Evolutionary conservation across 1,139 yeast genomes (phyloP), one percentile per base, ranked within the genome.

Genomic region (Pichia sp.): DNA sequence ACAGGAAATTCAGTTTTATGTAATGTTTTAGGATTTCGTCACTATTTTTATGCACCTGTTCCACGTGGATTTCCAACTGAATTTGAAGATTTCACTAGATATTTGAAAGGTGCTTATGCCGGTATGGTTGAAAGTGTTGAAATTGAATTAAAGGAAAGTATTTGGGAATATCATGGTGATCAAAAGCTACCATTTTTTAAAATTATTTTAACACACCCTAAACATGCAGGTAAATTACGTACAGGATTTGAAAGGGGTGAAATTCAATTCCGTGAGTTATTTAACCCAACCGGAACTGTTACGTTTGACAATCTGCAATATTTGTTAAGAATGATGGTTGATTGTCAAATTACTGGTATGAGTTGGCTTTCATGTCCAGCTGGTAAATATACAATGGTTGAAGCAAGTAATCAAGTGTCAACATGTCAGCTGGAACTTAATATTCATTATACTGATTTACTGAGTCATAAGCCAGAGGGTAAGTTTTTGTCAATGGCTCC

Each of bases 401-500:
- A 67, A 0, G 56, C 61, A 1, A 52, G 57, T 1, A 51, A 61
- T 20, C 69, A 67, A 51, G 72, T 80, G 4, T 86, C 97, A 0
- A 76, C 83, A 0, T 87, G 96, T 63, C 99, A 94, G 62, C 64
- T 89, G 34, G 98, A 92, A 66, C 80, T 92, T 40, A 63, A 71
- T 3, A 76, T 92, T 16, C 71, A 82, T 57, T 89, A 80, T 59
- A 67, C 66, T 34, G 82, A 87, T 54, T 65, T 94, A 48, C 63
- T 86, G 2, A 73, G 96, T 1, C 97, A 87, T 61, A 75, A 87
- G 3, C 75, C 97, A 0, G 97, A 92, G 60, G 97, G 96, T 3
- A 90, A 89, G 51, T 94, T 95, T 94, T 75, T 87, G 38, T 84
- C 82, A 55, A 84, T 87, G 70, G 97, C 98, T 0, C 98, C 98